Conservation (phyloP, 805 yeast species). For the Brettanomyces custersianus region DNA sequence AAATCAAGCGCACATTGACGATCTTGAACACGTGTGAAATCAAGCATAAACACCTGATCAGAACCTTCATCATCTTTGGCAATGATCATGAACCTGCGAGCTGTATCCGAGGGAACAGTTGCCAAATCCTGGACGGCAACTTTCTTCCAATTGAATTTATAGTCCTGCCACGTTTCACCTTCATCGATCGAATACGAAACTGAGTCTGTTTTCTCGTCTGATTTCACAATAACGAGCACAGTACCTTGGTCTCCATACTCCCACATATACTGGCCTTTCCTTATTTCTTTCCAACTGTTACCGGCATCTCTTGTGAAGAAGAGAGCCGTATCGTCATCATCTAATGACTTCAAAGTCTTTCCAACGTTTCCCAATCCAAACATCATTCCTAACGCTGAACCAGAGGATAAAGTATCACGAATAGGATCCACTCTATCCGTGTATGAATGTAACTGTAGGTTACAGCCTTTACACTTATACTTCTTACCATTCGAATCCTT, state of each 20-base stretch:
- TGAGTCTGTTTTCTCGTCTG: constrained; percentile 45
- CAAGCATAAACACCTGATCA: constrained; percentile 37
- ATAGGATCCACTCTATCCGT: constrained; percentile 71
- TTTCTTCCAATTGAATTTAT: constrained; percentile 47
- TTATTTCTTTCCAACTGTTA: constrained; percentile 72
- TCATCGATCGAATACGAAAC: constrained; percentile 66
- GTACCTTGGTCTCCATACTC: constrained; percentile 96
- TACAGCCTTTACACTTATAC: constrained; percentile 50
- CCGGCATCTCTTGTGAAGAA: constrained; percentile 90
- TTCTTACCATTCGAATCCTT: constrained; percentile 52
- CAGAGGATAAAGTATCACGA: constrained; percentile 80
- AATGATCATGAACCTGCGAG: constrained; percentile 65
- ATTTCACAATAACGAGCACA: constrained; percentile 62
- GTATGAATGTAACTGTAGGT: constrained; percentile 81
- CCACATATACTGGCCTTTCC: constrained; percentile 77
- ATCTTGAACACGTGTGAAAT: constrained; percentile 42
- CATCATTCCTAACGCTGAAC: constrained; percentile 82
- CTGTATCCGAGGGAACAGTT: constrained; percentile 88
- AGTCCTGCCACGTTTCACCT: constrained; percentile 69
- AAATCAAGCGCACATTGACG: constrained; percentile 49
- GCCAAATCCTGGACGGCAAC: constrained; percentile 55
- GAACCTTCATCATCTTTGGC: constrained; percentile 32
- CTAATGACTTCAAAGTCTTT: constrained; percentile 31
- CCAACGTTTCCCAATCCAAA: constrained; percentile 96
- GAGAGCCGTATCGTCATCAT: constrained; percentile 45